Evolutionary conservation across 2,329 filamentous ascomycete species (phyloP).

Genomic region (Fusarium pseudocircinatum): DNA sequence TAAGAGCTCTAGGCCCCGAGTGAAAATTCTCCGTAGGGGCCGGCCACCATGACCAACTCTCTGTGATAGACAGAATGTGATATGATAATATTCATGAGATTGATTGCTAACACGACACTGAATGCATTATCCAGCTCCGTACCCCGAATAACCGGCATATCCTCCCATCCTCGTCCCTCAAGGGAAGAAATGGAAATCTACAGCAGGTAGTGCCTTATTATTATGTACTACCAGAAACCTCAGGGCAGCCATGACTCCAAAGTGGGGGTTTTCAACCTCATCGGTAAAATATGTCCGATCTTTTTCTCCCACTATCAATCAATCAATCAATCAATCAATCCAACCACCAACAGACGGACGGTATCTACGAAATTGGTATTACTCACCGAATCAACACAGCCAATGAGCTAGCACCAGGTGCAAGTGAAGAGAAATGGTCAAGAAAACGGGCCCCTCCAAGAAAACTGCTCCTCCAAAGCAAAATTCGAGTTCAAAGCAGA

Average conservation of each 20-base stretch:
- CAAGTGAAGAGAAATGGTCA: slow-evolving; percentile 36
- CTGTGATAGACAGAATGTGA: slow-evolving; percentile 5
- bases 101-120: slow-evolving; percentile 12
- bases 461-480: slow-evolving; percentile 29
- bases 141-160: slow-evolving; percentile 9
- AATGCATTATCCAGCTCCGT: background rate
- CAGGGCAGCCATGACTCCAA: slow-evolving; percentile 16
- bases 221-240: background rate
- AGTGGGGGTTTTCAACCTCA: slow-evolving; percentile 22
- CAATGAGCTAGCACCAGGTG: slow-evolving; percentile 1
- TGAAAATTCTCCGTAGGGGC: background rate
- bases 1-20: slow-evolving; percentile 7
- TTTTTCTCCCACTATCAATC: slow-evolving; percentile 11
- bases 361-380: slow-evolving; percentile 5
- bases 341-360: background rate
- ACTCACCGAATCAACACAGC: background rate
- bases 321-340: background rate
- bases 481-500: slow-evolving; percentile 20
- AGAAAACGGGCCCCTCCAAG: slow-evolving; percentile 37
- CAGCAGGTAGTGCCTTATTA: background rate
- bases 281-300: slow-evolving; percentile 21
- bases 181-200: background rate
- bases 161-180: background rate
- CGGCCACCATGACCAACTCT: background rate
- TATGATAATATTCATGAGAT: slow-evolving; percentile 14